Percentiles rank a stretch among this genome's conserved stretches.
These are phyloP conservation scores for Schizochytrium sp. DNA, from an alignment of 108 stramenopile species.

Conservation along the genomic window DNA sequence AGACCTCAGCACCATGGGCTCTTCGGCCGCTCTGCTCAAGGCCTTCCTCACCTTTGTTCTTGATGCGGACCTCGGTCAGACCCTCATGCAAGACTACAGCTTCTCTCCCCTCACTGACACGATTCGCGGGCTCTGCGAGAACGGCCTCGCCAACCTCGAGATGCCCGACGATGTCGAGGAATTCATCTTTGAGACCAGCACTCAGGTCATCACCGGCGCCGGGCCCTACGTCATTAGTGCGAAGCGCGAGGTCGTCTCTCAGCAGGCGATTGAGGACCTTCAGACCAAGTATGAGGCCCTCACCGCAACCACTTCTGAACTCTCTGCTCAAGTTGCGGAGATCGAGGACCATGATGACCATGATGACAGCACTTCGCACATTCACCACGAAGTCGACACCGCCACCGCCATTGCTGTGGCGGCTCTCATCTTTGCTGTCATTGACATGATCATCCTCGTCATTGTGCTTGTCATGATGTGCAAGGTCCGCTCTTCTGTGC, in stretches of 20 bases:
- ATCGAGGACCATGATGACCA: too few relatives aligned
- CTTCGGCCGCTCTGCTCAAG: conserved; percentile 39
- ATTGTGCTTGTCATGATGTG: neutral
- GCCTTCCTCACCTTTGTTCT: conserved; percentile 47
- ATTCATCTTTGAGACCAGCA: neutral
- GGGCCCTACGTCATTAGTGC: neutral
- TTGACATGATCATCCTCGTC: neutral
- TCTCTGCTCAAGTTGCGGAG: neutral
- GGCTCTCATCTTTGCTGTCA: neutral
- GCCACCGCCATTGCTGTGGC: neutral
- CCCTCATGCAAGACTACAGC: neutral
- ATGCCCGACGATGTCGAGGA: neutral
- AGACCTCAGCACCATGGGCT: conserved; percentile 30
- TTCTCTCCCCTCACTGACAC: neutral
- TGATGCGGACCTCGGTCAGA: neutral
- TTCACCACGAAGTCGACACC: neutral
- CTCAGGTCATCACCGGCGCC: neutral
- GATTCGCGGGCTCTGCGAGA: neutral
- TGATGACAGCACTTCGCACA: neutral
- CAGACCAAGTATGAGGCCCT: neutral
- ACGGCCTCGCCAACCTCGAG: neutral
- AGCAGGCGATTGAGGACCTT: neutral
- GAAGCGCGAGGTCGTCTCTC: neutral
- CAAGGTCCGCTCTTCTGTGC: neutral
- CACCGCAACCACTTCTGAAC: neutral